Percentiles rank a stretch among this genome's conserved stretches.
phyloP scores from a whole-genome alignment of 805 yeast genomes.

The Wickerhamiella bombiphila region DNA sequence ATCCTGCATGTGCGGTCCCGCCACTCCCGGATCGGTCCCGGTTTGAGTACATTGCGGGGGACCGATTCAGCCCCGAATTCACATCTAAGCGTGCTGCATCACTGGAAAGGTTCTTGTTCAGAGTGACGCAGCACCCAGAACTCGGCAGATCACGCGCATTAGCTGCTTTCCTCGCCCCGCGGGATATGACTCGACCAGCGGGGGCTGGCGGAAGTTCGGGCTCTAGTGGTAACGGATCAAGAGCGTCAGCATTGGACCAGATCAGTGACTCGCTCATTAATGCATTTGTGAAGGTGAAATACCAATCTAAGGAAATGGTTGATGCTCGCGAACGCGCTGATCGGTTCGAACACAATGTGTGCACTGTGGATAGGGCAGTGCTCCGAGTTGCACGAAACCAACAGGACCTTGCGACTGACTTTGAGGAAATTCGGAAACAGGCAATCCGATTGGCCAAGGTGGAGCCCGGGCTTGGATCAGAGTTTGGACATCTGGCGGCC shows the following conservation, averaged over 20 bases:
- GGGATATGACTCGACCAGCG: slow-evolving; percentile 55
- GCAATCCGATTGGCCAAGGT: slow-evolving; percentile 50
- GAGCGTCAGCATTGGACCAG: slow-evolving; percentile 34
- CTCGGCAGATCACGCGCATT: slow-evolving; percentile 56
- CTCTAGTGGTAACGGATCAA: slow-evolving; percentile 6
- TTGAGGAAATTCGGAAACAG: slow-evolving; percentile 54
- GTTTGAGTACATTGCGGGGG: slow-evolving; percentile 85
- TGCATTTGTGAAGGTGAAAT: slow-evolving; percentile 66
- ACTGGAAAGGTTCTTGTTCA: slow-evolving; percentile 55
- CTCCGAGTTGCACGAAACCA: slow-evolving; percentile 58
- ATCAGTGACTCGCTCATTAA: slow-evolving; percentile 87
- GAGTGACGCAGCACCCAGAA: slow-evolving; percentile 61
- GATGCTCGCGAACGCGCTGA: slow-evolving; percentile 73
- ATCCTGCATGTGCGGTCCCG: slow-evolving; percentile 76
- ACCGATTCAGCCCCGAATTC: slow-evolving; percentile 73
- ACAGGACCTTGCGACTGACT: slow-evolving; percentile 58
- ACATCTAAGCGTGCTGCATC: slow-evolving; percentile 73
- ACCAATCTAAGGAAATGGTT: slow-evolving; percentile 56
- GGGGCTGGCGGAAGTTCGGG: slow-evolving; percentile 7
- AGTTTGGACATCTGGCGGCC: slow-evolving; percentile 32
- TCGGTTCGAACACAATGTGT: slow-evolving; percentile 69
- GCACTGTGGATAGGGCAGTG: slow-evolving; percentile 65
- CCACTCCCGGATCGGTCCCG: slow-evolving; percentile 90
- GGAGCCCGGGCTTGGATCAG: slow-evolving; percentile 29
- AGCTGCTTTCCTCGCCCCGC: slow-evolving; percentile 53